phyloP scores from a whole-genome alignment of 306 rosid genomes.

The Herpetospermum pedunculosum region DNA sequence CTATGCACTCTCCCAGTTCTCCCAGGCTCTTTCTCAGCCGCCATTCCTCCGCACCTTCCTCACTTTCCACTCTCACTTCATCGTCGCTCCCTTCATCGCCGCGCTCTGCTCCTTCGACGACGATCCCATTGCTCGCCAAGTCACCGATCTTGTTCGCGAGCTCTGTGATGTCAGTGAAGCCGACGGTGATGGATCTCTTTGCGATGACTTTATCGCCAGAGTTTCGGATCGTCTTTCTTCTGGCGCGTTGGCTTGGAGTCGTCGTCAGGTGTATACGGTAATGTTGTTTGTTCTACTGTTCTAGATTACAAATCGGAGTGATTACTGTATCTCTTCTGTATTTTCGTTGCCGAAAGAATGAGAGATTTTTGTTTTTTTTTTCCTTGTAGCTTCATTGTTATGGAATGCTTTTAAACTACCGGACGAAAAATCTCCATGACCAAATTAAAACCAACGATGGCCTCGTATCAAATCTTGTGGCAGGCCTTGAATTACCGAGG shows the following conservation, averaged over 20 bases:
- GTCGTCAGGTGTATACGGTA: constrained; percentile 60
- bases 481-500: constrained; percentile 89
- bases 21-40: constrained; percentile 56
- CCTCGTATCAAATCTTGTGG: constrained; percentile 56
- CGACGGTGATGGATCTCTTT: constrained; percentile 19
- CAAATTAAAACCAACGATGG: constrained; percentile 37
- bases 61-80: constrained; percentile 63
- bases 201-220: constrained; percentile 34
- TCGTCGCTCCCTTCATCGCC: constrained; percentile 52
- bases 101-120: constrained; percentile 69
- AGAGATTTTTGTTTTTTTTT: background rate
- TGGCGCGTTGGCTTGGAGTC: constrained; percentile 56
- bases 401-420: constrained; percentile 58
- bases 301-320: background rate
- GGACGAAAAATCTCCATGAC: constrained; percentile 32
- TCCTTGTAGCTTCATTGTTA: constrained; percentile 67
- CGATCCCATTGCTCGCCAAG: constrained; percentile 42
- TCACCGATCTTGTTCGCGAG: constrained; percentile 32
- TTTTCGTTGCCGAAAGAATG: background rate
- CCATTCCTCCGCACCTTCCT: constrained; percentile 44
- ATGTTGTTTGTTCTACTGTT: background rate
- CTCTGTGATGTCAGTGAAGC: constrained; percentile 22
- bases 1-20: constrained; percentile 80
- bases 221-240: constrained; percentile 48
- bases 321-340: background rate